Evolutionary conservation across 129 eudicot genomes (phyloP), one percentile per base, ranked within the genome.

Genomic region (Glebionis coronaria): DNA sequence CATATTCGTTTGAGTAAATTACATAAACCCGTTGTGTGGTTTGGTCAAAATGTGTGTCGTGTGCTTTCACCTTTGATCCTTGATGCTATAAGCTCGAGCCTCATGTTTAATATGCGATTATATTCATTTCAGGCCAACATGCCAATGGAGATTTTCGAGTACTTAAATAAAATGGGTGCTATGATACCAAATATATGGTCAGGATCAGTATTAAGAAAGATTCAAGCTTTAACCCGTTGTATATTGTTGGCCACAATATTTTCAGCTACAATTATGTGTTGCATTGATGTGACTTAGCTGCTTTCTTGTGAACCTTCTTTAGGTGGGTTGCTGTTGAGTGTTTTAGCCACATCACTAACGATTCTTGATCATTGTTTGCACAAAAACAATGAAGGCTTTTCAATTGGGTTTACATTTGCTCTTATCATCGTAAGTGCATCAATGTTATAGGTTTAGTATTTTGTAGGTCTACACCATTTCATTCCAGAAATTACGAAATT

Each of bases 181-280:
- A 93, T 97, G 83, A 82, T 93, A 74, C 99, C 99, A 29, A 84
- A 80, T 46, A 71, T 93, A 79, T 89, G 89, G 79, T 97, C 99
- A 97, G 68, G 86, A 89, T 97, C 55, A 93, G 97, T 13, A 76
- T 93, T 10, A 90, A 86, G 93, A 7, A 84, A 89, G 77, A 85
- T 93, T 61, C 99, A 93, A 73, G 96, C 95, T 69, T 93, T 97
- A 80, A 93, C 99, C 9, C 99, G 99, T 60, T 89, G 99, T 93
- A 84, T 73, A 44, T 56, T 35, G 59, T 27, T 68, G 9, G 35
- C 67, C 61, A 67, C 16, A 27, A 1, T 16, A 0, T 61, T 65
- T 40, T 61, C 19, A 18, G 25, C 52, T 28, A 28, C 59, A 49
- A 2, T 38, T 54, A 49, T 52, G 19, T 51, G 15, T 69, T 13